Base-by-base conservation (phyloP, 2,329 filamentous ascomycete species). In the Fusarium sp. region DNA sequence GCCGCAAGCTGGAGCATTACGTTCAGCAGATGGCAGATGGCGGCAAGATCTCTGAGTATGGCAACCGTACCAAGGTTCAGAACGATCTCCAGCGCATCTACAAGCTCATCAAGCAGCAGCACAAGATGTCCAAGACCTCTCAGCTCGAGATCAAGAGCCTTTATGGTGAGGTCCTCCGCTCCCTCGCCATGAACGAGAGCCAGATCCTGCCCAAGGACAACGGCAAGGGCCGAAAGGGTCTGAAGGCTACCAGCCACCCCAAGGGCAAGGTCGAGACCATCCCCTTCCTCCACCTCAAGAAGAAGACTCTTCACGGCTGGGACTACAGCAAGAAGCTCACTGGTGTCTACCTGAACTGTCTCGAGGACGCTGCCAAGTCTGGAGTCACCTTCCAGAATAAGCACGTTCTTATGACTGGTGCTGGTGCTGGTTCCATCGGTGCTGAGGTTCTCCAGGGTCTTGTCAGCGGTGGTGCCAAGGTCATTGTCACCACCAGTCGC, bases 321-420 rank as follows among this genome's bases (percentile, higher is more conserved):
- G 94, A 98, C 77, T 99, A 98, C 85, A 98, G 93, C 89, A 99
- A 98, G 87, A 97, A 96, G 84, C 88, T 99, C 62, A 98, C 96
- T 23, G 92, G 93, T 62, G 82, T 94, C 73, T 99, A 99, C 79
- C 88, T 99, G 33, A 93, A 97, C 78, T 93, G 93, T 68, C 83
- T 99, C 31, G 94, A 97, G 83, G 88, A 94, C 69, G 93, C 94
- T 71, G 96, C 96, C 70, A 91, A 90, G 76, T 86, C 89, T 61
- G 96, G 96, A 79, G 90, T 99, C 64, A 96, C 90, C 50, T 99
- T 97, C 85, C 88, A 93, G 78, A 93, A 92, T 82, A 98, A 97
- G 86, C 93, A 98, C 77, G 95, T 92, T 51, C 88, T 99, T 72
- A 99, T 99, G 94, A 99, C 96, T 67, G 96, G 96, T 83, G 96